Percentiles rank a stretch among this genome's conserved stretches.
phyloP scores from a whole-genome alignment of 306 rosid species.

The Trifolium subterraneum region DNA sequence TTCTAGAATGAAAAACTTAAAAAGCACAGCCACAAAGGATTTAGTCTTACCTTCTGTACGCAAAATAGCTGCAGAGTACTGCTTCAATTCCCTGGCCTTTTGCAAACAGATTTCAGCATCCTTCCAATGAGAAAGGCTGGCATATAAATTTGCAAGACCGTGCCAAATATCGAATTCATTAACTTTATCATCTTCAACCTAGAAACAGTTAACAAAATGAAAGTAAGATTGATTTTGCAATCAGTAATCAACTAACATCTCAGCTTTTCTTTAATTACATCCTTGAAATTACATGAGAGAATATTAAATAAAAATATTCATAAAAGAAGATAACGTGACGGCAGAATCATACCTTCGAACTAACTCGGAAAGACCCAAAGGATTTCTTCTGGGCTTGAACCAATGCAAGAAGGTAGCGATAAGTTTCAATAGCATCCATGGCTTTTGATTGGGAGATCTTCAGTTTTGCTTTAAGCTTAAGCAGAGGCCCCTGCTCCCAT shows the following conservation, averaged over 20 bases:
- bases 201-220: constrained; percentile 40
- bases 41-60: constrained; percentile 73
- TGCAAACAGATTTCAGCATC: constrained; percentile 93
- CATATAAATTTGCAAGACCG: constrained; percentile 85
- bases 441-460: constrained; percentile 74
- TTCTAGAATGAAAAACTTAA: constrained; percentile 36
- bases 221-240: not conserved
- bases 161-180: constrained; percentile 91
- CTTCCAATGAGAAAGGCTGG: constrained; percentile 89
- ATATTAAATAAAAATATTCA: not conserved
- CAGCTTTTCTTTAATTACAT: not conserved
- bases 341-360: constrained; percentile 63
- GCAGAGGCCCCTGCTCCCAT: constrained; percentile 97
- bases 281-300: not conserved
- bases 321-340: constrained; percentile 22
- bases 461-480: constrained; percentile 87
- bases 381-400: constrained; percentile 94
- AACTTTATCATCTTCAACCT: constrained; percentile 76
- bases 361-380: constrained; percentile 63
- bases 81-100: constrained; percentile 77
- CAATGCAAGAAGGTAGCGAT: constrained; percentile 89
- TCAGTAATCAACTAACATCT: not conserved
- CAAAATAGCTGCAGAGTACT: constrained; percentile 58
- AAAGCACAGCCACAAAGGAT: constrained; percentile 32
- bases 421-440: constrained; percentile 91